phyloP scores from a whole-genome alignment of 208 protist species.

The Trypanosoma melophagium region DNA sequence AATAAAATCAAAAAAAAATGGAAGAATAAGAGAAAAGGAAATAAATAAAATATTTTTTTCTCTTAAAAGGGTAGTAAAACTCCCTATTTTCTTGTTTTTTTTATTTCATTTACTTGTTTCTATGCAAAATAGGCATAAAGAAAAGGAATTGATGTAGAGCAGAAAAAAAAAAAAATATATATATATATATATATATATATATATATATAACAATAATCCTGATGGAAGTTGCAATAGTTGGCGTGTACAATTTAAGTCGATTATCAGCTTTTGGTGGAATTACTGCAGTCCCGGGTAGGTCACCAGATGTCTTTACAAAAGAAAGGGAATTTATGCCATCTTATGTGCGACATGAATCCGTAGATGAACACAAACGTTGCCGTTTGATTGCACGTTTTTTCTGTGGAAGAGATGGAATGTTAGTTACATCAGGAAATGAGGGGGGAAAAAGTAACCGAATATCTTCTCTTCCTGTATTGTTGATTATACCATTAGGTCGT shows the following conservation, averaged over 20 bases:
- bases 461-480: not conserved
- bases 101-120: conserved; percentile 12
- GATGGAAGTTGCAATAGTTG: conserved; percentile 33
- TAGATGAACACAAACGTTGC: conserved; percentile 31
- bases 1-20: not conserved
- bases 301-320: not conserved
- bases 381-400: conserved; percentile 29
- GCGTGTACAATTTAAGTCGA: conserved; percentile 24
- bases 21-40: not conserved
- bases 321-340: conserved; percentile 12
- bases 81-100: conserved; percentile 16
- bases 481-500: conserved; percentile 31
- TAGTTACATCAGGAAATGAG: not conserved
- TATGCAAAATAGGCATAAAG: not conserved
- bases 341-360: conserved; percentile 18
- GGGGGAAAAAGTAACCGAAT: not conserved
- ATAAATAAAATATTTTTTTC: not conserved
- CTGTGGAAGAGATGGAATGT: conserved; percentile 4
- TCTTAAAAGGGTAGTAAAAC: too few relatives aligned
- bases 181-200: too few relatives aligned
- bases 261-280: conserved; percentile 28
- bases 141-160: not conserved
- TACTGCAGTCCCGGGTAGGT: not conserved
- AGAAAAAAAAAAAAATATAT: too few relatives aligned
- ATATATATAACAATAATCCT: too few relatives aligned